Evolutionary conservation across 2,329 filamentous ascomycete genomes (phyloP), one percentile per base, ranked within the genome.

Genomic region (Aureobasidium namibiae): DNA sequence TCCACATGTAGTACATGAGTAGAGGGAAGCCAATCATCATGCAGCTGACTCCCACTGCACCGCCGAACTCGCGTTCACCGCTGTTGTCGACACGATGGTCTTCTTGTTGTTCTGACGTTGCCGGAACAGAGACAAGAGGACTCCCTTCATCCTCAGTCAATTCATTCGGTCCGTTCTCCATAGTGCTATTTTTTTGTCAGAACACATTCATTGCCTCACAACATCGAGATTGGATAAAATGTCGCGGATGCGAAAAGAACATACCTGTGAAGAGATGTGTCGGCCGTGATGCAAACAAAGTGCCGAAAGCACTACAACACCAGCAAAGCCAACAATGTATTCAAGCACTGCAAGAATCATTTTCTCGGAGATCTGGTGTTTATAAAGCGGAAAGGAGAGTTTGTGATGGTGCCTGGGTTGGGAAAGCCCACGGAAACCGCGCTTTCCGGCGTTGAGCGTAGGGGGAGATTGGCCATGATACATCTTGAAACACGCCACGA

Each of bases 1-100:
- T 85, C 90, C 90, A 96, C 90, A 96, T 95, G 77, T 95, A 96
- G 80, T 89, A 95, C 91, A 96, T 96, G 67, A 96, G 81, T 38
- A 86, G 62, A 16, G 92, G 91, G 73, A 96, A 96, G 39, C 86
- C 83, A 62, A 89, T 80, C 89, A 96, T 96, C 82, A 95, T 89
- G 64, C 81, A 76, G 21, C 81, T 72, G 44, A 90, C 86, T 50
- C 91, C 91, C n/a, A 81, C 70, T 1, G 88, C 84, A 56, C 91
- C 92, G 63, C 91, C 91, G 68, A 96, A 96, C 69, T 96, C 92
- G 60, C 78, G 76, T 56, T 80, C 56, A 14, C 36, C 56, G 18
- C 41, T 45, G 26, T 29, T 29, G 31, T 56, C 53, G 3, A 56
- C 23, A 3, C 41, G 31, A 9, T 56, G 41, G 14, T 56, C 39